Conservation (phyloP, 345 rosid species). For the Aquilaria sinensis region DNA sequence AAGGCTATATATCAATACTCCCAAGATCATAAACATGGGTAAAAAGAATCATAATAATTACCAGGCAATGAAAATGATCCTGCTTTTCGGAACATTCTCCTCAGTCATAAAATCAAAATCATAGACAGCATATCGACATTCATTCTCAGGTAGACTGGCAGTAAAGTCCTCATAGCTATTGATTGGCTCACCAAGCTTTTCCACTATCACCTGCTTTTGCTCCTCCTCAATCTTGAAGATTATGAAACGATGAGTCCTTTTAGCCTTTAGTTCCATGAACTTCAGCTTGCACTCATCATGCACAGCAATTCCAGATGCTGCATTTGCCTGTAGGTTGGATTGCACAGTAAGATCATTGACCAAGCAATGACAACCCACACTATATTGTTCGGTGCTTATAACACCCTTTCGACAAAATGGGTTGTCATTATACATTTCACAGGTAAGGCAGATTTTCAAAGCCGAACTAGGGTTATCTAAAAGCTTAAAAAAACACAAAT, state of each 20-base stretch:
- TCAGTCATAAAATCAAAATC: conserved; percentile 59
- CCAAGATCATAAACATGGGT: too few species aligned
- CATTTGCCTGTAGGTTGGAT: conserved; percentile 2
- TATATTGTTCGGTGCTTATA: too few species aligned
- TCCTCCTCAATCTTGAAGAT: conserved; percentile 53
- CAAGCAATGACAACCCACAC: too few species aligned
- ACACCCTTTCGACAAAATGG: too few species aligned
- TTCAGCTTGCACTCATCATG: conserved; percentile 12
- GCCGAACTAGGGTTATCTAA: too few species aligned
- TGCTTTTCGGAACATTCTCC: conserved; percentile 61
- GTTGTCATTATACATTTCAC: too few species aligned
- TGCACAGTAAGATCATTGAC: too few species aligned
- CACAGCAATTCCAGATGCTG: conserved; percentile 11
- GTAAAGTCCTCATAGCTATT: conserved; percentile 53
- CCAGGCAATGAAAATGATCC: conserved; percentile 69
- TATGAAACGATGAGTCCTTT: conserved; percentile 11
- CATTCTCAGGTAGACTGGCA: conserved; percentile 53
- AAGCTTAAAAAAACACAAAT: too few species aligned
- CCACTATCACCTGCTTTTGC: conserved; percentile 53
- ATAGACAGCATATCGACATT: conserved; percentile 60
- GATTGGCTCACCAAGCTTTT: conserved; percentile 50
- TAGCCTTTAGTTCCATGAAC: conserved; percentile 12
- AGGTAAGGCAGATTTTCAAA: too few species aligned
- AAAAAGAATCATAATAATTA: background rate
- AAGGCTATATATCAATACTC: too few species aligned